Evolutionary conservation across 179 eudicot genomes (phyloP), one percentile per base, ranked within the genome.

Genomic region (Drosera spatulata): DNA sequence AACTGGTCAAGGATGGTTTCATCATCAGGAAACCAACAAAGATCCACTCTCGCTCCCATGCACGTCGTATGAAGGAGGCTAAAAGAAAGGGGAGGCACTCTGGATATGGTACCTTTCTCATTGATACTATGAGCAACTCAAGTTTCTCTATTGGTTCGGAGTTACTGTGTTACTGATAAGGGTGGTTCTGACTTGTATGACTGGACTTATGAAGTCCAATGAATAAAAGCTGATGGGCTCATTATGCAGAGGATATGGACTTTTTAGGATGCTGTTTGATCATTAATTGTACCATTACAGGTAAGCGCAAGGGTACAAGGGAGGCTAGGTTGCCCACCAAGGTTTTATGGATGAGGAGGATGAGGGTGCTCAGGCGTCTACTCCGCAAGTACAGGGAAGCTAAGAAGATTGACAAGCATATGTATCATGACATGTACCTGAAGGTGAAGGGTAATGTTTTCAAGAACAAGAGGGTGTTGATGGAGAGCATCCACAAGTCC

Each of bases 41-140:
- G 77, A 78, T 78, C 58, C 83, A 79, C 52, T 79, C 83, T 3
- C 73, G 77, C 9, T 75, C 83, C 43, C 83, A 80, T 22, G 83
- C 83, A 37, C 79, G 80, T n/a, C 58, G 80, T 12, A 63, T 54
- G 66, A 63, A 63, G 59, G 66, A 63, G 50, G 66, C 66, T 41
- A 79, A 79, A 66, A 71, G 80, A 49, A 79, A 79, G 80, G 83
- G 83, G 4, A 75, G 83, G 38, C 83, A 79, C 53, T 70, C 83
- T 66, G 83, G 83, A 64, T 76, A 79, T 62, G 82, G 82, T 78
- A 66, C 51, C 33, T 22, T 22, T 22, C 33, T 22, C 33, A 22
- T 22, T 22, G 33, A 22, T 22, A 22, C 33, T 22, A 22, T 22
- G 33, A 22, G 33, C 33, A 22, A 22, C 33, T 22, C 33, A 22